Percentiles rank a stretch among this genome's conserved stretches.
phyloP scores from a whole-genome alignment of 1,139 yeast genomes.

The Candida albicans region DNA sequence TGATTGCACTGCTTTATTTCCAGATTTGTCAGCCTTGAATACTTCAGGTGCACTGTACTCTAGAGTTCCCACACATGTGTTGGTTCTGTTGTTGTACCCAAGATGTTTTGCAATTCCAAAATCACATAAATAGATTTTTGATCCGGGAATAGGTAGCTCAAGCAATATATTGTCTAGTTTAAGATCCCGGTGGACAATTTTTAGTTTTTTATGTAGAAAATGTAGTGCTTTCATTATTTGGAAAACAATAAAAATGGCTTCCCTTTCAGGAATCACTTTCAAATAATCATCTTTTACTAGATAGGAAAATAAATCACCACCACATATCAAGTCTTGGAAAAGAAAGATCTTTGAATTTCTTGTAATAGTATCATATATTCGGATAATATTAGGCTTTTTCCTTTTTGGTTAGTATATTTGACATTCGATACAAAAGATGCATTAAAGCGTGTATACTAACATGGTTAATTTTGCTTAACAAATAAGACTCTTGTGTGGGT shows the following conservation, averaged over 20 bases:
- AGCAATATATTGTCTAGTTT: conserved; percentile 58
- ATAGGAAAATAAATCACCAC: conserved; percentile 69
- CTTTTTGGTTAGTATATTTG: conserved; percentile 15
- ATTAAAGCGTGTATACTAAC: conserved; percentile 31
- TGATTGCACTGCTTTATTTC: conserved; percentile 22
- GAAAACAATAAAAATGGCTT: conserved; percentile 51
- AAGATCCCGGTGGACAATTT: conserved; percentile 25
- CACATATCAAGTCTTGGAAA: conserved; percentile 54
- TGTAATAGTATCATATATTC: conserved; percentile 41
- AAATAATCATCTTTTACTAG: conserved; percentile 44
- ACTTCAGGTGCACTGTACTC: conserved; percentile 69
- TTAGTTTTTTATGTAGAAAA: conserved; percentile 44
- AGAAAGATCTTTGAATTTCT: conserved; percentile 39
- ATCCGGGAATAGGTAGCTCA: conserved; percentile 49
- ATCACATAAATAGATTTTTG: conserved; percentile 59
- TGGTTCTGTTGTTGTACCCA: conserved; percentile 35
- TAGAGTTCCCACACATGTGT: conserved; percentile 63
- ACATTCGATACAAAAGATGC: conserved; percentile 6
- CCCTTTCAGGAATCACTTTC: conserved; percentile 50
- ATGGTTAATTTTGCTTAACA: conserved; percentile 38
- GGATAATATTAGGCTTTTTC: conserved; percentile 43
- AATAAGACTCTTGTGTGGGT: conserved; percentile 34
- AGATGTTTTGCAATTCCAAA: conserved; percentile 61
- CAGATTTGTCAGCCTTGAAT: conserved; percentile 14
- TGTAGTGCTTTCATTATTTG: conserved; percentile 56